Conservation (phyloP, 2,329 filamentous ascomycete genomes). For the Macrophomina pseudophaseolina region DNA sequence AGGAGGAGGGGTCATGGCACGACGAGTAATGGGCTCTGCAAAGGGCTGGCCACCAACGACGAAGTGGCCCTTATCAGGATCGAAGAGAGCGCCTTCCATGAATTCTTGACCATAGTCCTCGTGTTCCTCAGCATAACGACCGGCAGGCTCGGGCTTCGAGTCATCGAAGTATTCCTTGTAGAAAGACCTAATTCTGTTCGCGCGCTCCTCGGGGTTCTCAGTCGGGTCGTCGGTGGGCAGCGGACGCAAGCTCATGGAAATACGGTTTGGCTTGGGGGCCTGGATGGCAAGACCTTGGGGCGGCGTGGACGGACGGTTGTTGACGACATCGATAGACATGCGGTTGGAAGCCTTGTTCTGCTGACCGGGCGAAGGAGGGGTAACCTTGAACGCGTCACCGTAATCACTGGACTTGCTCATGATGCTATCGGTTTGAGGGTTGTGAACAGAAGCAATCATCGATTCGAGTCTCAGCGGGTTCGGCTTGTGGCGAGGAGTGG, state of each 20-base stretch:
- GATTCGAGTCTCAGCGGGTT: constrained; percentile 38
- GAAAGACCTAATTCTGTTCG: constrained; percentile 96
- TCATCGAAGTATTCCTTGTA: constrained; percentile 99
- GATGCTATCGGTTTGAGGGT: constrained; percentile 45
- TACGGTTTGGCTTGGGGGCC: constrained; percentile 49
- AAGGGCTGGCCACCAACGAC: constrained; percentile 67
- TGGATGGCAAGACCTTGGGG: constrained; percentile 20
- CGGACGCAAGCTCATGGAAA: constrained; percentile 74
- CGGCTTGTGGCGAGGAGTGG: constrained; percentile 25
- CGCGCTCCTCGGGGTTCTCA: constrained; percentile 91
- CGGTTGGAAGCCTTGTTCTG: background rate
- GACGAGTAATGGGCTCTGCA: constrained; percentile 81
- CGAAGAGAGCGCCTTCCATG: constrained; percentile 60
- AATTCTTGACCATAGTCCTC: constrained; percentile 78
- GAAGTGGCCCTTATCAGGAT: constrained; percentile 67
- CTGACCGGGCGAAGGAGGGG: constrained; percentile 44
- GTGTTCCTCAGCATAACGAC: constrained; percentile 62
- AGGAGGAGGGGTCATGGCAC: constrained; percentile 95
- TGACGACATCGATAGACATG: background rate
- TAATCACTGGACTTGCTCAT: constrained; percentile 60
- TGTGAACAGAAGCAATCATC: constrained; percentile 41
- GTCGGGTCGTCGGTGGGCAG: constrained; percentile 80
- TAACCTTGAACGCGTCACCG: constrained; percentile 59
- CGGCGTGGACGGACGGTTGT: background rate
- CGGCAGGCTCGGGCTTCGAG: constrained; percentile 56